Conservation (phyloP, 176 grass and related monocot genomes). For the Oropetium thomaeum region DNA sequence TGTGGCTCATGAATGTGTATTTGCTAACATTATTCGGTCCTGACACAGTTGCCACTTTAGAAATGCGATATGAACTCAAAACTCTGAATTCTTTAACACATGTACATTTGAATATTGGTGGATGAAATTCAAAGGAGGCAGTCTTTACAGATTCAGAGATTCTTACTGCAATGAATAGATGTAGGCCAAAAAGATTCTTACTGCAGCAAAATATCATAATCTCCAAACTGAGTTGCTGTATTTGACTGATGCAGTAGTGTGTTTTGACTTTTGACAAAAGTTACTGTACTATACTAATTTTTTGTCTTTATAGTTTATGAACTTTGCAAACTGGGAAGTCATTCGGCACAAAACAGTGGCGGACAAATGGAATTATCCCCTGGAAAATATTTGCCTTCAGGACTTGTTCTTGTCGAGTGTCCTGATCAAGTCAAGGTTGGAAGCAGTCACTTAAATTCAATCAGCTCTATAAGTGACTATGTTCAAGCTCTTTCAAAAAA, state of each 20-base stretch:
- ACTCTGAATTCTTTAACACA: not conserved
- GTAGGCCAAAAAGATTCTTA: constrained; percentile 10
- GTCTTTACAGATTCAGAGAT: constrained; percentile 5
- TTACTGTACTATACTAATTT: constrained; percentile 19
- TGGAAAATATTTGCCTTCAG: constrained; percentile 69
- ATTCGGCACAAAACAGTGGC: constrained; percentile 61
- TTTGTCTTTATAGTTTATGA: constrained; percentile 70
- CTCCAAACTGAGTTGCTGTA: constrained; percentile 18
- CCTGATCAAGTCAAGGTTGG: constrained; percentile 80
- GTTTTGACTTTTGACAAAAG: constrained; percentile 7
- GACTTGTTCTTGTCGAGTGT: constrained; percentile 78
- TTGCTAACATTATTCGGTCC: not conserved
- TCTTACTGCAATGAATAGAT: too few species aligned
- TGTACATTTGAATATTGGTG: not conserved
- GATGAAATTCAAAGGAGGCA: not conserved
- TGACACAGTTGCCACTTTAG: not conserved
- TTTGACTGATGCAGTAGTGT: constrained; percentile 2
- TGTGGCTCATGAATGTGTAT: constrained; percentile 9
- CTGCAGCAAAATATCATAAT: constrained; percentile 6
- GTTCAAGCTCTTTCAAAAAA: constrained; percentile 77
- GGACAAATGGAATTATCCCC: constrained; percentile 70
- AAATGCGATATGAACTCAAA: not conserved
- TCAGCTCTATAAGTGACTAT: constrained; percentile 74
- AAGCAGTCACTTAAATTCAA: constrained; percentile 45
- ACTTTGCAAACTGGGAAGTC: constrained; percentile 88